Evolutionary conservation across 768 basidiomycete genomes (phyloP), one percentile per base, ranked within the genome.

Genomic region (Suillus fuscotomentosus): DNA sequence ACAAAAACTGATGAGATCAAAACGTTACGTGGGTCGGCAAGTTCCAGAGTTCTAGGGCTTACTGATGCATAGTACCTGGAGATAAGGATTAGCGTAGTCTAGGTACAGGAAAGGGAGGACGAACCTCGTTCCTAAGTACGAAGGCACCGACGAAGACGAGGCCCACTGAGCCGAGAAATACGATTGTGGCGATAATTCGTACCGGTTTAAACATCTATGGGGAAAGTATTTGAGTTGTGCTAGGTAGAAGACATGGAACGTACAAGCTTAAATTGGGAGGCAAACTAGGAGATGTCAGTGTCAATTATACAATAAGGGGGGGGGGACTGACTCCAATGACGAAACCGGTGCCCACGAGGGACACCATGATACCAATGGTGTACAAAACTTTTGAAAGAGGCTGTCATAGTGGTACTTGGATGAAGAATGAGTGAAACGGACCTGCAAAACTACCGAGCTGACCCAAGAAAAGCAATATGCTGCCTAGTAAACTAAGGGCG

Each of bases 121-220:
- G 63, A 67, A 90, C 89, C 67, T 86, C 88, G 71, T 81, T 93
- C 38, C 70, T 20, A 22, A 95, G 73, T 20, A 90, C 92, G 75
- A 96, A 96, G 1, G 95, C 95, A 31, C 86, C 88, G 34, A 97
- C 84, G 64, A 97, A 94, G 60, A 95, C 88, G 66, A 97, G 84
- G 10, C 76, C 90, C 66, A 97, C 92, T 17, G 90, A 88, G 1
- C 77, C 90, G 14, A 98, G 73, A 74, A 97, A 87, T 42, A 95
- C 72, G 64, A 95, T 74, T 2, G 93, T 87, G 3, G 95, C 95
- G 22, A 92, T 78, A 7, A 97, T 77, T 60, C 95, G 93, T 24
- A 97, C 86, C 59, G 94, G 92, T 77, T 95, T 95, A 84, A 97
- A 97, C 95, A 96, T 96, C 94, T 95, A 69, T 7, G 60, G 11